These are phyloP conservation scores for Pascua guehoae DNA, from an alignment of 1,284 basidiomycete species.

Conservation along the genomic window DNA sequence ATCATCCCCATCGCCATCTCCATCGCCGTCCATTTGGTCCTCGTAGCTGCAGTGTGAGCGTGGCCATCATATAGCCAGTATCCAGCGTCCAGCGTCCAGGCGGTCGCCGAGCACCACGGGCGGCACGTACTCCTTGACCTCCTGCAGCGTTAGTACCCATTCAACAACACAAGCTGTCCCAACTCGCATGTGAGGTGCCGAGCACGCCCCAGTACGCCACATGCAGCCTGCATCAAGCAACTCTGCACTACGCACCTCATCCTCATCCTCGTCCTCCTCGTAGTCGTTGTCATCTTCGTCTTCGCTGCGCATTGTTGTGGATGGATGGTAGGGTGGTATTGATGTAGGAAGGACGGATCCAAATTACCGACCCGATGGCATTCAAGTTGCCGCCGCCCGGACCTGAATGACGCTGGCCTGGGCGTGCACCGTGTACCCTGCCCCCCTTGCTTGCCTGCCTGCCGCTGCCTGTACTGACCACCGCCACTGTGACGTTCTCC, in stretches of 20 bases:
- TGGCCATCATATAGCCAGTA: too few relatives aligned
- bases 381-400: neutral
- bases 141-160: too few relatives aligned
- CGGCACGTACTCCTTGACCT: too few relatives aligned
- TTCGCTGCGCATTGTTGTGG: slow-evolving; percentile 29
- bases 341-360: slow-evolving; percentile 7
- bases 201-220: neutral
- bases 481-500: neutral
- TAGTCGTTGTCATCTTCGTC: slow-evolving; percentile 38
- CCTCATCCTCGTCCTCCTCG: slow-evolving; percentile 20
- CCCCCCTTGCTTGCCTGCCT: too few relatives aligned
- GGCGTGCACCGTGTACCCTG: too few relatives aligned
- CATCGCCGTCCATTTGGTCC: slow-evolving; percentile 18
- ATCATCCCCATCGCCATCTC: slow-evolving; percentile 21
- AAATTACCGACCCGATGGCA: slow-evolving; percentile 3
- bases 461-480: too few relatives aligned
- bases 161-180: too few relatives aligned
- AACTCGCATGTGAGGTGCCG: too few relatives aligned
- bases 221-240: slow-evolving; percentile 7
- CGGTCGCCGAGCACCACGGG: too few relatives aligned
- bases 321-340: neutral
- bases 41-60: slow-evolving; percentile 6
- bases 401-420: too few relatives aligned
- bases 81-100: too few relatives aligned
- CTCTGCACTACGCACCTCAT: slow-evolving; percentile 6